These are phyloP conservation scores for Phaseolus lunatus DNA, from an alignment of 306 rosid genomes.

Conservation along the genomic window DNA sequence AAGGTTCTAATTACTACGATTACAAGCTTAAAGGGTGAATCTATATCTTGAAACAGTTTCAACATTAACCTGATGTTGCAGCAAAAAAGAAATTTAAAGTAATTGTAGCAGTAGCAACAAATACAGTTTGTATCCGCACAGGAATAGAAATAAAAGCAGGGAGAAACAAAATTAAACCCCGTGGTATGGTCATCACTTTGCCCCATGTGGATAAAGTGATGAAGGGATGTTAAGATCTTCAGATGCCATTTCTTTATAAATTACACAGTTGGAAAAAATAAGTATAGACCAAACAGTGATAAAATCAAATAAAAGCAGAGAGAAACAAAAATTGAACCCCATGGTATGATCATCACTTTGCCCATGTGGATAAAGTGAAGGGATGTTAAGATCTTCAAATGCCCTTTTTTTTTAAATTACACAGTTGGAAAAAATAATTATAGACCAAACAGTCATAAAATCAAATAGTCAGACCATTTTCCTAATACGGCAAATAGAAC, in stretches of 20 bases:
- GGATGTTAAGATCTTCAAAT: neutral
- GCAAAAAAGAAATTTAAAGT: neutral
- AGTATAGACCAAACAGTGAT: neutral
- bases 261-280: neutral
- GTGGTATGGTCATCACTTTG: slow-evolving; percentile 16
- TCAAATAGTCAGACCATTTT: neutral
- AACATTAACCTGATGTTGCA: neutral
- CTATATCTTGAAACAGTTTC: no score
- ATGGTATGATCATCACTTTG: slow-evolving; percentile 17
- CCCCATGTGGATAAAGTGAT: neutral
- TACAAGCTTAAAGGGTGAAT: neutral
- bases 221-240: neutral
- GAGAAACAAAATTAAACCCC: neutral
- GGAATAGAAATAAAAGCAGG: slow-evolving; percentile 15
- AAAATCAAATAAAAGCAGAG: neutral
- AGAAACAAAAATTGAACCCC: neutral
- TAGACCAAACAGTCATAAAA: neutral
- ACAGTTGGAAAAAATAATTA: neutral
- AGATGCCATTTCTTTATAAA: neutral
- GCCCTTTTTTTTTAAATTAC: no score
- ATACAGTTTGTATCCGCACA: neutral
- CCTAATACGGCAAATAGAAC: slow-evolving; percentile 2
- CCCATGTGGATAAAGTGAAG: neutral
- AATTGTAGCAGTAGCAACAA: neutral
- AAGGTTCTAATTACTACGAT: neutral